These are phyloP conservation scores for Dactylellina parvicollis DNA, from an alignment of 2,329 filamentous ascomycete genomes.

Conservation along the genomic window DNA sequence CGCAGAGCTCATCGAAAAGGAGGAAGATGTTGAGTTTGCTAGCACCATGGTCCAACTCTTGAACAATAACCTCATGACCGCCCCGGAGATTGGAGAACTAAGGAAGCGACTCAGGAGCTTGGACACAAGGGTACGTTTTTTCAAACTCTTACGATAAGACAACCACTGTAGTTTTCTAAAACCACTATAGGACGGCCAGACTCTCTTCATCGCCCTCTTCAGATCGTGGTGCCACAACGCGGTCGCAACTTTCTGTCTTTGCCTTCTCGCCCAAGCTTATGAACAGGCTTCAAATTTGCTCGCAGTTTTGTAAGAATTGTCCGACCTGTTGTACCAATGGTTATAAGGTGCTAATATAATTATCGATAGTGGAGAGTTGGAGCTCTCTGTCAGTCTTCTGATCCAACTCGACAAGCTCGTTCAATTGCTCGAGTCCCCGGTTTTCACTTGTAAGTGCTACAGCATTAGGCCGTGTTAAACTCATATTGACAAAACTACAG, in stretches of 20 bases:
- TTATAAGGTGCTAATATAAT: conserved; percentile 48
- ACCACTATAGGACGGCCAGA: conserved; percentile 80
- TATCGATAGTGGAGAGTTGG: conserved; percentile 80
- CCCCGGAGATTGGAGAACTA: conserved; percentile 89
- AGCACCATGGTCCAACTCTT: conserved; percentile 99
- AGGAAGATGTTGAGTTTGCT: conserved; percentile 97
- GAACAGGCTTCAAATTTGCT: conserved; percentile 96
- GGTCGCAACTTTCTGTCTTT: conserved; percentile 95
- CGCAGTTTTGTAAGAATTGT: conserved; percentile 81
- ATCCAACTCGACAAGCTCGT: conserved; percentile 99
- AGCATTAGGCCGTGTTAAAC: not conserved
- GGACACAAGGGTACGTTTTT: conserved; percentile 76
- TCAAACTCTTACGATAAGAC: not conserved
- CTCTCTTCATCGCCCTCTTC: conserved; percentile 93
- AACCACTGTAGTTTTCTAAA: conserved; percentile 54
- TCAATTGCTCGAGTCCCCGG: conserved; percentile 93
- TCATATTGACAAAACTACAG: conserved; percentile 63
- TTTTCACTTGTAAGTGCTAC: conserved; percentile 87
- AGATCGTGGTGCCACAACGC: conserved; percentile 98
- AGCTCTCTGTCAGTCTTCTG: conserved; percentile 98
- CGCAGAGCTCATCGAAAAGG: conserved; percentile 95
- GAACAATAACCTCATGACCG: conserved; percentile 98
- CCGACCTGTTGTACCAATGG: conserved; percentile 7
- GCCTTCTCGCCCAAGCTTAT: conserved; percentile 93
- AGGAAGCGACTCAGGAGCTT: conserved; percentile 89